phyloP scores from a whole-genome alignment of 2,329 filamentous ascomycete genomes.

The Aurifilum marmelostoma region DNA sequence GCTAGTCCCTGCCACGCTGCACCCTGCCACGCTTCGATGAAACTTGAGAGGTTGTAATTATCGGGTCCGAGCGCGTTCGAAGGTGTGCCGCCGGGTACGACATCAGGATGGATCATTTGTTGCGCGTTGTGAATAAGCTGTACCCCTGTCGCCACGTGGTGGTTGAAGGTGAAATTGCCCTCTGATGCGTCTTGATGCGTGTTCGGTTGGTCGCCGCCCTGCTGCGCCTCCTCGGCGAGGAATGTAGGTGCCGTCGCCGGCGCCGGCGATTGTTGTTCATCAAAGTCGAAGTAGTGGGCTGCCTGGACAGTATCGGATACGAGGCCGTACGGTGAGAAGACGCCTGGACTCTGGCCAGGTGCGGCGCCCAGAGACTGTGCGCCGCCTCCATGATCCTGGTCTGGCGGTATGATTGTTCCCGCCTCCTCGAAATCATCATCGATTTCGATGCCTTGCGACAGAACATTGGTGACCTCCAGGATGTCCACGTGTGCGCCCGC shows the following conservation, averaged over 20 bases:
- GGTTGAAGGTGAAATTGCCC: neutral
- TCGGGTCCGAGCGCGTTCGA: constrained; percentile 47
- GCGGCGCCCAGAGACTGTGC: neutral
- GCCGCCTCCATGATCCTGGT: constrained; percentile 10
- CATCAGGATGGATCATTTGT: constrained; percentile 35
- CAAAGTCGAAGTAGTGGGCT: neutral
- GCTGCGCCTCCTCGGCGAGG: neutral
- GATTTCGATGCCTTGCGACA: constrained; percentile 33
- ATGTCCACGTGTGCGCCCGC: constrained; percentile 32
- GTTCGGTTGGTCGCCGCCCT: neutral
- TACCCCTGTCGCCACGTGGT: neutral
- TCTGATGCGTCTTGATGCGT: neutral
- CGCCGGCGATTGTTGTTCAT: neutral
- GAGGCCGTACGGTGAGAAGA: neutral
- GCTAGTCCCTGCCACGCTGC: constrained; percentile 34
- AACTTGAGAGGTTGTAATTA: constrained; percentile 54
- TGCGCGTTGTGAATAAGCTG: constrained; percentile 15
- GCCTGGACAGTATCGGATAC: neutral
- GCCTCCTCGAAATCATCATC: constrained; percentile 27
- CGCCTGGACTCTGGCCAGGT: neutral
- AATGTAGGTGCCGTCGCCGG: neutral
- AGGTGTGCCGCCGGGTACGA: constrained; percentile 38
- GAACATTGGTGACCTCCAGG: constrained; percentile 29
- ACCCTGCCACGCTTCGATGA: constrained; percentile 53
- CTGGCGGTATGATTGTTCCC: constrained; percentile 5